A percentile compares a stretch with the other conserved stretches of the same genome.
Evolutionary conservation across 805 yeast genomes (phyloP).

Genomic region (Jamesozyma rosinii): DNA sequence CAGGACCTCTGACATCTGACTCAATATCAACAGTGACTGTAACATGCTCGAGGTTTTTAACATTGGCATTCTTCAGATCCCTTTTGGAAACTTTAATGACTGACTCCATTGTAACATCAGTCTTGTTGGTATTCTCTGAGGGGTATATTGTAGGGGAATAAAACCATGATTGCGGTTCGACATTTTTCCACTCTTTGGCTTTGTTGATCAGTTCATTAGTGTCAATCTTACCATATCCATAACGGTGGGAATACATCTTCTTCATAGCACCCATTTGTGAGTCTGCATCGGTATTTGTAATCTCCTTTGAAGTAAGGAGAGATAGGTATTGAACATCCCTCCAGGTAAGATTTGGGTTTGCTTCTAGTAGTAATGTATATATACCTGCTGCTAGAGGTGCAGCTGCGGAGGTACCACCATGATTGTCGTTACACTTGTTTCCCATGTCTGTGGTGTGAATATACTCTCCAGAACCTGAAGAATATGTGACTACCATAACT

Average conservation of each 20-base stretch:
- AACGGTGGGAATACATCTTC: conserved; percentile 68
- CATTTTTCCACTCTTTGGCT: conserved; percentile 70
- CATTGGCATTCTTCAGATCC: conserved; percentile 45
- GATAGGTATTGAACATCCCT: conserved; percentile 86
- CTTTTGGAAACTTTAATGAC: conserved; percentile 39
- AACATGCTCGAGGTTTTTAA: conserved; percentile 76
- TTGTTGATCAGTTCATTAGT: conserved; percentile 62
- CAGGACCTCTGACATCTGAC: conserved; percentile 58
- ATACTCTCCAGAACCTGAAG: conserved; percentile 82
- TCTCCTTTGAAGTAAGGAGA: conserved; percentile 58
- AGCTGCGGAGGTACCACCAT: conserved; percentile 98
- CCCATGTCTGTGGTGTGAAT: conserved; percentile 82
- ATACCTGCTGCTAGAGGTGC: conserved; percentile 98
- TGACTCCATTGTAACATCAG: conserved; percentile 27
- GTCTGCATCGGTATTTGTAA: conserved; percentile 55
- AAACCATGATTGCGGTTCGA: conserved; percentile 87
- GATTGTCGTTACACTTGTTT: conserved; percentile 56
- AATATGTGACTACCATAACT: conserved; percentile 84
- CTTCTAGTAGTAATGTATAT: conserved; percentile 70
- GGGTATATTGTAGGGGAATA: conserved; percentile 40
- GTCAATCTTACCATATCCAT: conserved; percentile 89
- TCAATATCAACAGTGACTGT: conserved; percentile 68
- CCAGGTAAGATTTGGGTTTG: conserved; percentile 87
- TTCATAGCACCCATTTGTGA: conserved; percentile 69
- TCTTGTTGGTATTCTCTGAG: conserved; percentile 17